Base-by-base conservation (phyloP, 495 filamentous ascomycete genomes). In the Choiromyces venosus region DNA sequence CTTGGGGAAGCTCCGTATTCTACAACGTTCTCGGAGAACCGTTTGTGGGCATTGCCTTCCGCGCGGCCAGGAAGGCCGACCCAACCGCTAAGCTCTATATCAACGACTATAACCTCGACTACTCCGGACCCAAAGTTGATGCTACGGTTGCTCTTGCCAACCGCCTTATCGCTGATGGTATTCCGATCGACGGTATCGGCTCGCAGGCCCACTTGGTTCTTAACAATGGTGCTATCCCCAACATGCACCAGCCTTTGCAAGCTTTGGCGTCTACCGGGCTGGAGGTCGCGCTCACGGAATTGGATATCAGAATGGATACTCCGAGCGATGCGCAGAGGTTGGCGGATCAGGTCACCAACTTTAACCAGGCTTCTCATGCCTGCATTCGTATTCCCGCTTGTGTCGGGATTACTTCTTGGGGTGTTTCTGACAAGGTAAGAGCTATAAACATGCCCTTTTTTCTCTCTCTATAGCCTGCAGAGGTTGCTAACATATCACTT, bases 351-450 rank as follows among this genome's bases (percentile, higher is more conserved):
- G 91, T 78, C 84, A 91, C 68, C 88, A 91, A 92, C 82, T 93
- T 89, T 77, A 83, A 86, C 39, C 83, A 86, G 39, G 85, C 88
- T 35, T 85, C 87, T 74, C 87, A 89, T 29, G 89, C 89, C 38
- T 93, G 91, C 77, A 79, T 91, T 56, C 83, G 85, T 69, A 85
- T 87, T 80, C 76, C 85, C 5, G 89, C 88, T 81, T 92, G 91
- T 78, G 86, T 91, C n/a, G 90, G 90, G 71, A 86, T 93, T 75
- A 92, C 90, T 12, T 89, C 90, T 37, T 93, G 91, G 91, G 91
- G 90, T 79, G 88, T 92, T 8, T 83, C 87, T 68, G 90, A 93
- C 76, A 79, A 83, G 25, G 88, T 88, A 79, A 83, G 83, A 80
- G 35, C 64, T 75, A n/a, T n/a, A n/a, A n/a, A n/a, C n/a, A n/a